A percentile compares a stretch with the other conserved stretches of the same genome.
Evolutionary conservation across 495 filamentous ascomycete species (phyloP).

Genomic region (Trichocladium antarcticum): DNA sequence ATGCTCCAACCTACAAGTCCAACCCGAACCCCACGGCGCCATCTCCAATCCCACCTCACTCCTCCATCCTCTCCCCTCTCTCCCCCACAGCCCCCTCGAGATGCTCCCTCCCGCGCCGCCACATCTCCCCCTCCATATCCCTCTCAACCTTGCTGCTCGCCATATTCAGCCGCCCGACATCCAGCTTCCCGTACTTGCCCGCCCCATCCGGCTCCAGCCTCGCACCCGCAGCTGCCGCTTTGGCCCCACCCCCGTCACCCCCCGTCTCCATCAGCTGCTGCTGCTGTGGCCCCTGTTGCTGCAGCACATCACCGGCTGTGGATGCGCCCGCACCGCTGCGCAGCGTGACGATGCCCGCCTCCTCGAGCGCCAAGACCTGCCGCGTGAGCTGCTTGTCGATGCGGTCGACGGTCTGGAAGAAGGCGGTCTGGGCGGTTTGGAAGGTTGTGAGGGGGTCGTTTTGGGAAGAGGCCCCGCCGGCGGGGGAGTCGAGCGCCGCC

Average conservation of each 20-base stretch:
- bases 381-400: slow-evolving; percentile 60
- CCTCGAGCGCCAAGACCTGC: slow-evolving; percentile 72
- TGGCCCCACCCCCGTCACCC: background rate
- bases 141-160: slow-evolving; percentile 63
- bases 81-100: slow-evolving; percentile 13
- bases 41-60: background rate
- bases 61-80: slow-evolving; percentile 18
- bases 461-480: slow-evolving; percentile 16
- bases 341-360: slow-evolving; percentile 58
- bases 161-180: slow-evolving; percentile 79
- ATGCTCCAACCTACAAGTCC: background rate
- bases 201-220: slow-evolving; percentile 38
- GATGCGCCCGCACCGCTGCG: background rate
- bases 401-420: slow-evolving; percentile 58
- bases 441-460: slow-evolving; percentile 49
- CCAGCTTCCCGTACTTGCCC: slow-evolving; percentile 51
- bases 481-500: background rate
- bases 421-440: slow-evolving; percentile 46
- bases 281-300: slow-evolving; percentile 7
- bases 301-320: background rate
- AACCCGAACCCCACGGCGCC: background rate
- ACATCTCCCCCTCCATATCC: slow-evolving; percentile 69
- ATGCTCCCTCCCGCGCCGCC: slow-evolving; percentile 45
- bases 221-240: background rate
- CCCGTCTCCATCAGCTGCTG: background rate